Conservation (phyloP, 305 asterid genomes). For the Lippia alba region DNA sequence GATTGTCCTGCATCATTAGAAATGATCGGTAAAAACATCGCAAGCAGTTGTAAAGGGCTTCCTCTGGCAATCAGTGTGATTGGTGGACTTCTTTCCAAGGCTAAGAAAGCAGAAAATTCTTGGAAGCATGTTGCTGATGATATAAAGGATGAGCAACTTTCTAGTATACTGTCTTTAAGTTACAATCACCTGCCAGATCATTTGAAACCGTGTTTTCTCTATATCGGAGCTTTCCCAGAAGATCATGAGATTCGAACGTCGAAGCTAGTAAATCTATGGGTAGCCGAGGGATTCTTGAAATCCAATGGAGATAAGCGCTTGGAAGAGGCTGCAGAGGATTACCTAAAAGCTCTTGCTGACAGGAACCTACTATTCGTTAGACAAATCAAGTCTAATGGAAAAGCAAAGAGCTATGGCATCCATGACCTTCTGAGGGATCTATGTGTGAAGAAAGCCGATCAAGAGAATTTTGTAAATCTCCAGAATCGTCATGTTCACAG, state of each 20-base stretch:
- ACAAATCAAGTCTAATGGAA: neutral
- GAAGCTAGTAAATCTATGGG: constrained; percentile 5
- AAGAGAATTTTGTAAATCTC: constrained; percentile 20
- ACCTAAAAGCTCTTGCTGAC: neutral
- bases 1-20: constrained; percentile 7
- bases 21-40: constrained; percentile 19
- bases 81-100: constrained; percentile 30
- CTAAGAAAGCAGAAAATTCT: neutral
- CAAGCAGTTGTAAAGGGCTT: constrained; percentile 30
- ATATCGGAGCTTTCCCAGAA: constrained; percentile 11
- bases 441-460: constrained; percentile 4
- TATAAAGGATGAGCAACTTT: neutral
- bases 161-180: constrained; percentile 8
- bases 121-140: constrained; percentile 27
- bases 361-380: constrained; percentile 23
- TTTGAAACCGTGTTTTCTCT: constrained; percentile 15
- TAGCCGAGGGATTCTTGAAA: constrained; percentile 21
- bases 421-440: constrained; percentile 36
- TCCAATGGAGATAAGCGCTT: neutral
- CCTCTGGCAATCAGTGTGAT: constrained; percentile 39
- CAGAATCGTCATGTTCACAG: neutral
- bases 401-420: constrained; percentile 2
- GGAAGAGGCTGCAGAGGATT: constrained; percentile 14
- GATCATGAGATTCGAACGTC: constrained; percentile 6
- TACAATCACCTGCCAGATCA: constrained; percentile 8